Conservation (phyloP, 129 eudicot genomes). For the Saposhnikovia divaricata region DNA sequence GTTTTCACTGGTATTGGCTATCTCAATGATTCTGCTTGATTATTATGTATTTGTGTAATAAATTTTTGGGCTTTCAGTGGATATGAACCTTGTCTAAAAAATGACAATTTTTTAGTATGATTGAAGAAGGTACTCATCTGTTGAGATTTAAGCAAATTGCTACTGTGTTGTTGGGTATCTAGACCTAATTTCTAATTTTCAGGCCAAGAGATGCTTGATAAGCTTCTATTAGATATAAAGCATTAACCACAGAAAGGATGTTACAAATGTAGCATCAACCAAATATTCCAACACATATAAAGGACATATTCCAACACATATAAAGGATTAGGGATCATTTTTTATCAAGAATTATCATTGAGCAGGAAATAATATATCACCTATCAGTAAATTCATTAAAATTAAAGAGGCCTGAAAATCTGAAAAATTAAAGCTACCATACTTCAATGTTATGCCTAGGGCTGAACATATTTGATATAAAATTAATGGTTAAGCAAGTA, state of each 20-base stretch:
- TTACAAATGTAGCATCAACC: not conserved
- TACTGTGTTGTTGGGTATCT: not conserved
- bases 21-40: not conserved
- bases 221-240: too few relatives aligned
- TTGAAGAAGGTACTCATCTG: not conserved
- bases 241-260: not conserved
- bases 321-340: not conserved
- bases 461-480: not conserved
- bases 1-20: not conserved
- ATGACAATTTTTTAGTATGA: not conserved
- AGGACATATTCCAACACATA: not conserved
- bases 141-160: not conserved
- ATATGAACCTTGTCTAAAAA: too few relatives aligned
- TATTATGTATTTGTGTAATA: not conserved
- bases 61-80: not conserved
- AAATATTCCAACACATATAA: not conserved
- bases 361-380: not conserved
- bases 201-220: not conserved
- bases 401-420: not conserved
- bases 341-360: not conserved
- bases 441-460: not conserved
- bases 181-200: not conserved
- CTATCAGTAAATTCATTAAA: too few relatives aligned
- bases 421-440: not conserved
- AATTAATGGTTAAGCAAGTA: too few relatives aligned